phyloP scores from a whole-genome alignment of 495 filamentous ascomycete genomes.

The Neurospora sp. region DNA sequence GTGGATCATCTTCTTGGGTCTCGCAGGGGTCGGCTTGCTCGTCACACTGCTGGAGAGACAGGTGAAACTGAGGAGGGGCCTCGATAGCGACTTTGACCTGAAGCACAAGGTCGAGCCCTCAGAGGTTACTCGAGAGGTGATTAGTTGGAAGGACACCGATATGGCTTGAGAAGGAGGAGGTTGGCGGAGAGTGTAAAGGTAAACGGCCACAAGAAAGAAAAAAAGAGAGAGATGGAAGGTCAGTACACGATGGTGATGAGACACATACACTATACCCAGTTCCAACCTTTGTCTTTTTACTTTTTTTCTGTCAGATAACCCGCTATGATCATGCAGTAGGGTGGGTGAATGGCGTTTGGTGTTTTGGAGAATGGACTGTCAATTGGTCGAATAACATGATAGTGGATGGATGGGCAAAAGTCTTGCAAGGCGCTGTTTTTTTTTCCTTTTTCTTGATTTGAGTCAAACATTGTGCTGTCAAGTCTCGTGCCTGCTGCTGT shows the following conservation, averaged over 20 bases:
- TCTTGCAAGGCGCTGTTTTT: neutral
- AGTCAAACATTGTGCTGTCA: neutral
- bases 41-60: conserved; percentile 26
- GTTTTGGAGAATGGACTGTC: neutral
- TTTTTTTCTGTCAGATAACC: neutral
- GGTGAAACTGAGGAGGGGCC: conserved; percentile 19
- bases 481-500: neutral
- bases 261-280: neutral
- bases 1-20: conserved; percentile 11
- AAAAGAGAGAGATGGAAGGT: neutral
- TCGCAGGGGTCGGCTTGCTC: conserved; percentile 12
- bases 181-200: neutral
- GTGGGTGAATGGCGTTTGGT: neutral
- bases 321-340: neutral
- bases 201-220: neutral
- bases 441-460: neutral
- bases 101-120: conserved; percentile 2
- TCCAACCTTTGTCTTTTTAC: neutral
- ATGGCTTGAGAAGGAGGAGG: neutral
- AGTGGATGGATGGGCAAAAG: neutral
- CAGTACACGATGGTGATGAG: neutral
- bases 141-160: neutral
- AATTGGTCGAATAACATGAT: neutral
- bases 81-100: conserved; percentile 29
- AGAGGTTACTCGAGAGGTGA: neutral